Evolutionary conservation across 129 eudicot species (phyloP), one percentile per base, ranked within the genome.

Genomic region (Saposhnikovia divaricata): DNA sequence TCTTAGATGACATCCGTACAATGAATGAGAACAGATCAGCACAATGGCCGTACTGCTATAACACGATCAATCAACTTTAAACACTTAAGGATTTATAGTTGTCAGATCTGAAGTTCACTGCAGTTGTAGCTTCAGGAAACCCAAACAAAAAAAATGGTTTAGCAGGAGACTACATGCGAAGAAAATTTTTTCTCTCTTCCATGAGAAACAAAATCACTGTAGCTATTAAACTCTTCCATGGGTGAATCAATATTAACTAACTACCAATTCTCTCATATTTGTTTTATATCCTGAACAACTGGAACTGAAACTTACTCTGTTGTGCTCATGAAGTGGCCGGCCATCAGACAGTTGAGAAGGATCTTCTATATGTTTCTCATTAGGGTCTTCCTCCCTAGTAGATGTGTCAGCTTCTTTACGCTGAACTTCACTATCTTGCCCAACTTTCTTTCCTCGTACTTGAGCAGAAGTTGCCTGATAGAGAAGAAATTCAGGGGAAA

Each of bases 391-490:
- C 81, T 91, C 97, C 53, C 88, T 78, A 18, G 86, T 84, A 66
- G 83, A 87, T 40, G 89, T 81, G 42, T 83, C 97, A 40, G 88
- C 93, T 85, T 86, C 96, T 79, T 86, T 90, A 46, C 75, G 55
- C 72, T 63, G 81, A 63, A 77, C 71, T 47, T 94, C 96, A 48
- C 88, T 89, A 63, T 89, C 98, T 70, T 86, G 93, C 68, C 92
- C 96, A 75, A 75, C 82, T 83, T 86, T 94, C 83, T 90, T 90
- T 42, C 75, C 89, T 81, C 97, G 91, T 75, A 85, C 75, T 80
- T 89, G 97, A 74, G 84, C 77, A 81, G 91, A 77, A 85, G 92
- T 95, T 57, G 85, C 79, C 95, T 95, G 83, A 38, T 28, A 79
- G 55, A 8, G 2, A 81, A 72, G 31, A 71, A 81, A 65, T 78